phyloP scores from a whole-genome alignment of 495 filamentous ascomycete species.

The Hypoxylon perforatum region DNA sequence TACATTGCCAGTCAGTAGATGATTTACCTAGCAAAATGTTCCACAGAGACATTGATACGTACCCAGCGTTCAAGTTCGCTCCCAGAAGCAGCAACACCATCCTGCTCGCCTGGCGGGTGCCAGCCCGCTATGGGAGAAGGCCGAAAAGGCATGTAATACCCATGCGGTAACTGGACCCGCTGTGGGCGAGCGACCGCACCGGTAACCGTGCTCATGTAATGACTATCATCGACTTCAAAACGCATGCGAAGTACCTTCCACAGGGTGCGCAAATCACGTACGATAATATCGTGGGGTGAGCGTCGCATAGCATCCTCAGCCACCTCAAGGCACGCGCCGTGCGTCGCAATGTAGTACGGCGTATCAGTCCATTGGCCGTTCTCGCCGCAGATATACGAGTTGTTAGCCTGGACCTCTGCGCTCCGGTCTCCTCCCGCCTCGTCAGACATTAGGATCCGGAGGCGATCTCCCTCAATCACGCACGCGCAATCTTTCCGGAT shows the following conservation, averaged over 20 bases:
- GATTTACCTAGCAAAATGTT: neutral
- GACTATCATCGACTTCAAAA: constrained; percentile 21
- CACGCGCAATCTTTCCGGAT: constrained; percentile 25
- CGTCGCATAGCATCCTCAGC: constrained; percentile 22
- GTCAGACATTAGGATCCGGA: constrained; percentile 4
- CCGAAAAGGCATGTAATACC: constrained; percentile 24
- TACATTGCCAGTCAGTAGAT: constrained; percentile 1
- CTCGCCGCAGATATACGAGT: neutral
- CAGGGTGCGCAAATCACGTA: constrained; percentile 25
- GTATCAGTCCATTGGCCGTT: constrained; percentile 10
- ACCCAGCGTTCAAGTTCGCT: constrained; percentile 18
- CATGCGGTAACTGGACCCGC: constrained; percentile 13
- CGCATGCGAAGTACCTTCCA: constrained; percentile 25
- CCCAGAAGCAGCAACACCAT: neutral
- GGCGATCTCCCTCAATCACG: constrained; percentile 8
- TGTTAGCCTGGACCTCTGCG: constrained; percentile 11
- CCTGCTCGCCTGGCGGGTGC: neutral
- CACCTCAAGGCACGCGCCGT: constrained; percentile 21
- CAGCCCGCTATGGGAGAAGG: neutral
- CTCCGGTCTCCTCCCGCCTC: neutral
- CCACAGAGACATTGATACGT: neutral
- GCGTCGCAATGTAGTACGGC: constrained; percentile 21
- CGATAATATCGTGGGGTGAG: constrained; percentile 19
- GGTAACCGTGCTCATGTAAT: constrained; percentile 5
- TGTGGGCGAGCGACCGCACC: constrained; percentile 5